A percentile compares a stretch with the other conserved stretches of the same genome.
These are phyloP conservation scores for Pleurotus tuoliensis DNA, from an alignment of 768 basidiomycete species.

Conservation along the genomic window DNA sequence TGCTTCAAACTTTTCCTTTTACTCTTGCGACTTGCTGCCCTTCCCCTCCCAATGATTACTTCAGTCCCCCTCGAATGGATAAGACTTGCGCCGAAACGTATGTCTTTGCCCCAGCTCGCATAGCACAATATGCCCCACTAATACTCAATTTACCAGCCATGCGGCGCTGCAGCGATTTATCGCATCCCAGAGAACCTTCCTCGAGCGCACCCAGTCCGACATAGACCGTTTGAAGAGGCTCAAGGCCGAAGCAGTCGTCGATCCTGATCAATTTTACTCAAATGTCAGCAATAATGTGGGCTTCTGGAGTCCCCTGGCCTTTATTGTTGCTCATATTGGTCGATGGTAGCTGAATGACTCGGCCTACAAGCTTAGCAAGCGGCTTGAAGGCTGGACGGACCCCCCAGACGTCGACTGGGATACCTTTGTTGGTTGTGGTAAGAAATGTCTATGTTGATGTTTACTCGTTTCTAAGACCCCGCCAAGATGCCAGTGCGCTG, in stretches of 20 bases:
- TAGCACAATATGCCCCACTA: not conserved
- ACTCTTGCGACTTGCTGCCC: not conserved
- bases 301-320: not conserved
- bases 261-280: constrained; percentile 29
- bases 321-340: constrained; percentile 5
- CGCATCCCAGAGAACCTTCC: constrained; percentile 52
- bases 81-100: constrained; percentile 35
- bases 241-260: constrained; percentile 30
- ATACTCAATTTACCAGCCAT: constrained; percentile 31
- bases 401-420: constrained; percentile 61
- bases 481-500: constrained; percentile 52
- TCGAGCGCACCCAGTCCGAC: constrained; percentile 60
- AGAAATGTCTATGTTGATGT: constrained; percentile 12
- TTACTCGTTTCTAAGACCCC: constrained; percentile 2
- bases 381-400: constrained; percentile 37
- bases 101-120: constrained; percentile 11
- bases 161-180: constrained; percentile 69
- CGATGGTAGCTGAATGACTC: constrained; percentile 20
- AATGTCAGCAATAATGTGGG: constrained; percentile 32
- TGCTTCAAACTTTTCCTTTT: constrained; percentile 5
- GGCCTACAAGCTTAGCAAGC: constrained; percentile 37
- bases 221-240: constrained; percentile 51
- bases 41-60: constrained; percentile 1
- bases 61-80: constrained; percentile 24
- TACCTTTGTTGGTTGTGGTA: constrained; percentile 54